Evolutionary conservation across 176 grass and related monocot species (phyloP).

Genomic region (Aegilops longissima): DNA sequence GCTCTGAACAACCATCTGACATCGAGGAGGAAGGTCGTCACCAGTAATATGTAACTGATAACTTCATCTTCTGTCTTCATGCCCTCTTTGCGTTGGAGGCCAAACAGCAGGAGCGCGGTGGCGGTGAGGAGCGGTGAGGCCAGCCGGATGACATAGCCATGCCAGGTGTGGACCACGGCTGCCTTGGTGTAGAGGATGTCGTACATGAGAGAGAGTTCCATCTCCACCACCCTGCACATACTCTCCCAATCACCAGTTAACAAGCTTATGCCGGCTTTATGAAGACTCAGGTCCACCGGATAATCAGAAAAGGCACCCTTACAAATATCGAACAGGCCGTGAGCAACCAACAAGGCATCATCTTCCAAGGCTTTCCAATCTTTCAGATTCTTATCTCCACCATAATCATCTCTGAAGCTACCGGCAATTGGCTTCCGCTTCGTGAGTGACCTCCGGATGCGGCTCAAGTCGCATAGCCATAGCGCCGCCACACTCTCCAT

Average conservation of each 20-base stretch:
- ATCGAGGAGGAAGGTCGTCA: not conserved
- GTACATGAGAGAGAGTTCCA: constrained; percentile 45
- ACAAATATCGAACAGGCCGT: no score
- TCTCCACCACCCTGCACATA: not conserved
- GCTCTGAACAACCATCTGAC: not conserved
- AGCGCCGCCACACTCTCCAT: no score
- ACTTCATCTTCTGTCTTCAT: not conserved
- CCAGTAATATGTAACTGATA: constrained; percentile 37
- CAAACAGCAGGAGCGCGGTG: not conserved
- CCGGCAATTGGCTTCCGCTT: no score
- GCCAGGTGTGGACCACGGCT: not conserved
- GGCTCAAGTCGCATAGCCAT: no score
- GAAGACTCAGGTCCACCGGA: no score
- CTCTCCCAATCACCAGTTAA: no score
- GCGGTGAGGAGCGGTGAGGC: constrained; percentile 11
- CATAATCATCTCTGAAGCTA: no score
- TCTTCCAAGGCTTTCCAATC: no score
- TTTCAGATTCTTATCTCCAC: no score
- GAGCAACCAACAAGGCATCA: not conserved
- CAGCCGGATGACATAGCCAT: constrained; percentile 17
- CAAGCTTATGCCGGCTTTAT: no score
- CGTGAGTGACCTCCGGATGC: no score
- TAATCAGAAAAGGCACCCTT: no score
- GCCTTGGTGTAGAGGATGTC: constrained; percentile 52
- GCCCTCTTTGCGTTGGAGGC: not conserved